Evolutionary conservation across 139 green algal species (phyloP).

Genomic region (Pleodorina starrii): DNA sequence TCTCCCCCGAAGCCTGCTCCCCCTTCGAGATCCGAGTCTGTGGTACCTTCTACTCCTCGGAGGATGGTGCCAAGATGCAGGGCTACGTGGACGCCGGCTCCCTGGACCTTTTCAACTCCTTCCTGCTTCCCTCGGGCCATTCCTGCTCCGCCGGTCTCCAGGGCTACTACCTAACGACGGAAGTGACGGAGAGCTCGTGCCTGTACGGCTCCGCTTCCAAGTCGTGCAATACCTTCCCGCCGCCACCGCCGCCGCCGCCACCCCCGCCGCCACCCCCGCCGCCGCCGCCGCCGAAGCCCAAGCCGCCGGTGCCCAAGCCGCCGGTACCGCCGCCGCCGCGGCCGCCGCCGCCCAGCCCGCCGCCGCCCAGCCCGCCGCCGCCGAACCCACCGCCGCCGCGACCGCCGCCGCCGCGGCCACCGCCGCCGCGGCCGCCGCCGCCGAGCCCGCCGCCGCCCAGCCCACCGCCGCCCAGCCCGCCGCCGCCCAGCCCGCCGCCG

Average conservation of each 20-base stretch:
- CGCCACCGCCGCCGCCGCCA: constrained; percentile 8
- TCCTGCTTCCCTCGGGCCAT: neutral
- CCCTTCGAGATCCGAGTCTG: constrained; percentile 4
- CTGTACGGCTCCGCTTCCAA: neutral
- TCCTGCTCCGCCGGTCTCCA: neutral
- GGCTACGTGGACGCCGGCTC: neutral
- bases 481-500: neutral
- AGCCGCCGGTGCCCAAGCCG: neutral
- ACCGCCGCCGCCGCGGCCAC: neutral
- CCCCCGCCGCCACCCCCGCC: neutral
- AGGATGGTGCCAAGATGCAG: neutral
- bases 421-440: constrained; percentile 1
- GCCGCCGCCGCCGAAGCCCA: neutral
- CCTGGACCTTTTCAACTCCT: neutral
- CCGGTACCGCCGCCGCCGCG: neutral
- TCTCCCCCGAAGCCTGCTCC: neutral
- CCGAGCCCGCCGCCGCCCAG: constrained; percentile 2
- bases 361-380: neutral
- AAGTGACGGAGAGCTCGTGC: neutral
- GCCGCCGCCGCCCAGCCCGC: neutral
- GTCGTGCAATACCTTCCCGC: neutral
- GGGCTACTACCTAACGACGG: neutral
- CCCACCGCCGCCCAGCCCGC: neutral
- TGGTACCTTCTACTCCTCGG: constrained; percentile 9
- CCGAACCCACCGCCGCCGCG: neutral